These are phyloP conservation scores for Canavalia gladiata DNA, from an alignment of 306 rosid species.

Conservation along the genomic window DNA sequence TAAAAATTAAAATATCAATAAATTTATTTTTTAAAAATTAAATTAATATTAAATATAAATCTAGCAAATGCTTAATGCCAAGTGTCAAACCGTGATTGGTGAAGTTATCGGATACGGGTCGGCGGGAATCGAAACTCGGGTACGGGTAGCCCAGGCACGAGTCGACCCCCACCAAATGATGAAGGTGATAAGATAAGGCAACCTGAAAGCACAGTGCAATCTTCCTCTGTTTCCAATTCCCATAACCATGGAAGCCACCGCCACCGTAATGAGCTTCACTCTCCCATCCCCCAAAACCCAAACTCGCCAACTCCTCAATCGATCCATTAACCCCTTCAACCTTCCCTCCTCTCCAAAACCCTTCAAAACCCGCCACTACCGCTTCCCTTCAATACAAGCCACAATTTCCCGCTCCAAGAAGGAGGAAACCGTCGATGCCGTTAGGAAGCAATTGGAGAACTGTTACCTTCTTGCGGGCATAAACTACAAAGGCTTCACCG, in stretches of 20 bases:
- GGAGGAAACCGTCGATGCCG: conserved; percentile 80
- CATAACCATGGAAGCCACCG: conserved; percentile 75
- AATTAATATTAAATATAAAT: too few relatives aligned
- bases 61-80: neutral
- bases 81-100: neutral
- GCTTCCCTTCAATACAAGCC: conserved; percentile 58
- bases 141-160: neutral
- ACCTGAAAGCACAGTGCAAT: neutral
- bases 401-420: conserved; percentile 86
- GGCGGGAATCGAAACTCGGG: neutral
- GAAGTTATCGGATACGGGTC: neutral
- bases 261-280: conserved; percentile 56
- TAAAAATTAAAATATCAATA: too few relatives aligned
- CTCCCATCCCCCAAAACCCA: conserved; percentile 60
- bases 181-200: conserved; percentile 50
- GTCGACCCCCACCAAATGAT: neutral
- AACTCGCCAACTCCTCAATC: conserved; percentile 42
- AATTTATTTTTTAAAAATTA: too few relatives aligned
- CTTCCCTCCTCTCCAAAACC: neutral
- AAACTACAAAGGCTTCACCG: conserved; percentile 89
- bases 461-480: conserved; percentile 87
- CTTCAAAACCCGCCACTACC: conserved; percentile 35
- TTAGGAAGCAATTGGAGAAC: conserved; percentile 71
- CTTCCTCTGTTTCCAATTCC: neutral
- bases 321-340: conserved; percentile 62